Evolutionary conservation across 257 asterid genomes (phyloP), one percentile per base, ranked within the genome.

Genomic region (Catharanthus roseus): DNA sequence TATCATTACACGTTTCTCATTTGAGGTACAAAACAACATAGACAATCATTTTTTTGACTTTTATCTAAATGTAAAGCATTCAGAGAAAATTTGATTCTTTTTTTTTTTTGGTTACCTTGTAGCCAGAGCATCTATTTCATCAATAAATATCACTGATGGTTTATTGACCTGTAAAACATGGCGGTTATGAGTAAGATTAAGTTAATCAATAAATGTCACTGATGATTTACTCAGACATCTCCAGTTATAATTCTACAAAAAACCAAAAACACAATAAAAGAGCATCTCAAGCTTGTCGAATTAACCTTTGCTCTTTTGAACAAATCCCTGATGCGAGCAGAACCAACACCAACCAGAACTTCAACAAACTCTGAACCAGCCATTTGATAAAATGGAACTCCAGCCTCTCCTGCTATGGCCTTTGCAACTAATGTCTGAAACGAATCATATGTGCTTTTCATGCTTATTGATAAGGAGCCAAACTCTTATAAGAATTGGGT

Each of bases 401-500:
- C 96, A 24, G 99, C 99, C 86, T 95, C 99, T 76, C 99, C 99
- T 62, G 99, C 99, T 81, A 95, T 95, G 76, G 99, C 99, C 84
- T 95, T 95, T 60, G 99, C 99, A 41, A 95, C 96, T 65, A 95
- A 85, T 75, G 99, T 95, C 97, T 93, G 86, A 80, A 63, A 26
- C 82, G 68, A 69, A 41, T 24, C 21, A 56, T 36, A 36, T 38
- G 44, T 10, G 31, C 24, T 31, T 62, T 26, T 68, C 60, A 57
- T 49, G 42, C 33, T 4, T 15, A 38, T 26, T 29, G 24, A 65
- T 18, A 31, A 39, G 2, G 5, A 42, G 42, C 23, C 26, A 33
- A 34, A 2, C 23, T 3, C 13, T 36, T 44, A 19, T 39, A 53
- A 60, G 51, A 50, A 33, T 65, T 33, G 49, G 45, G 54, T 60